Base-by-base conservation (phyloP, 805 yeast genomes). In the Kuraishia capsulata region DNA sequence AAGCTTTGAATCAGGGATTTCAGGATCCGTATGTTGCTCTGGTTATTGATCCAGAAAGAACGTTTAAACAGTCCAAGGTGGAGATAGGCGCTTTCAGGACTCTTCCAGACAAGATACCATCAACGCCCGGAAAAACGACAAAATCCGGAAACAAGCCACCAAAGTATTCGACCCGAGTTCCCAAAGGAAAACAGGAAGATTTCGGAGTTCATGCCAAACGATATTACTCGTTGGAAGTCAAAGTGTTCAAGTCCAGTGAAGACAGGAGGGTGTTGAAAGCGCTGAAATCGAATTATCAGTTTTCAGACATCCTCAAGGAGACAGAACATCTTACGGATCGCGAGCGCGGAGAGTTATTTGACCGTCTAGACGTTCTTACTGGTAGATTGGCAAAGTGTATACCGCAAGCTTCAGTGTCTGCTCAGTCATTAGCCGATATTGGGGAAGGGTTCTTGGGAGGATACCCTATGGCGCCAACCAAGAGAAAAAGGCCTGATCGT, bases 81-180 rank as follows among this genome's bases (percentile, higher is more conserved):
- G 92, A 84, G 35, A 82, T 88, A 40, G 96, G 96, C 1, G 96
- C 96, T 1, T 88, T 87, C 53, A 63, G 96, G 53, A 85, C 96
- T 0, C 73, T 72, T 33, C 50, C 56, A 46, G 19, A 46, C 46
- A 13, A 39, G 11, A 21, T 4, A 17, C n/a, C n/a, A n/a, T 13
- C 8, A n/a, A 9, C 16, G 10, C 23, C 13, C 5, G 20, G 24
- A n/a, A 18, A 28, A 18, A 19, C 25, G 20, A 6, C 9, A n/a
- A 17, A 14, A 10, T 18, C 17, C 5, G 26, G 28, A 10, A 29
- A 16, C 18, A 21, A 21, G 20, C 19, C 35, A 8, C 9, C 19
- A 4, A 23, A 16, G 24, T 16, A 19, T 14, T 33, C 41, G 17
- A 39, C 39, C 13, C 44, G 44, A 3, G 47, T 71, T n/a, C 81